Evolutionary conservation across 2,329 filamentous ascomycete species (phyloP).

Genomic region (Penicillium oxalicum): DNA sequence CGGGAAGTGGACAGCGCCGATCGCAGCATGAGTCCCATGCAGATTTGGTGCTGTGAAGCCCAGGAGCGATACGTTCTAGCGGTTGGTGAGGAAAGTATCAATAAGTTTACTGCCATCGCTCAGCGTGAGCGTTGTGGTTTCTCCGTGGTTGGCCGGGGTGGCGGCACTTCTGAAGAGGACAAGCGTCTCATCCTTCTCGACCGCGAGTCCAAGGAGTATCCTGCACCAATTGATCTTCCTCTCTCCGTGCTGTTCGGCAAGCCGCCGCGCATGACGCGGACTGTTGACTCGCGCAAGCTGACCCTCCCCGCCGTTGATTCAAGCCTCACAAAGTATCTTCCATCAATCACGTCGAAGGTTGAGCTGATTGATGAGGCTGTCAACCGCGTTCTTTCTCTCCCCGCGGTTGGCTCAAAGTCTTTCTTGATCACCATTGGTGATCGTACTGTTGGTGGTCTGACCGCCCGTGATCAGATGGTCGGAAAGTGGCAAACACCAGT

Average conservation of each 20-base stretch:
- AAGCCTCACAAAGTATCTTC: conserved; percentile 61
- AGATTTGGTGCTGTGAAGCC: conserved; percentile 97
- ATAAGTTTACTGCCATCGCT: conserved; percentile 62
- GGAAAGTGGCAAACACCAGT: conserved; percentile 95
- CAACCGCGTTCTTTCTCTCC: conserved; percentile 73
- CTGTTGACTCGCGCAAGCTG: conserved; percentile 64
- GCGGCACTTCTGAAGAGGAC: conserved; percentile 57
- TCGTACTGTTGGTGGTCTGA: conserved; percentile 82
- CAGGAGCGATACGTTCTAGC: conserved; percentile 95
- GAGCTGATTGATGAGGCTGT: conserved; percentile 63
- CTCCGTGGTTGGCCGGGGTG: conserved; percentile 79
- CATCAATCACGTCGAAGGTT: conserved; percentile 45
- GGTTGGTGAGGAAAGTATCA: conserved; percentile 73
- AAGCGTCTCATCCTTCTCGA: conserved; percentile 75
- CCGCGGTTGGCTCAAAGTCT: conserved; percentile 90
- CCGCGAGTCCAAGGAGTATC: conserved; percentile 66
- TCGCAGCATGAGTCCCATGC: conserved; percentile 84
- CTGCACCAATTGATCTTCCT: conserved; percentile 78
- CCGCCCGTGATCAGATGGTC: conserved; percentile 88
- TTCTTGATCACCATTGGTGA: conserved; percentile 97
- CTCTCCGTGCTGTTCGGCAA: conserved; percentile 87
- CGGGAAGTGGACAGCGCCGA: conserved; percentile 88
- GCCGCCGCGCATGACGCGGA: conserved; percentile 71
- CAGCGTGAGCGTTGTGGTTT: conserved; percentile 85
- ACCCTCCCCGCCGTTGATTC: conserved; percentile 68